A percentile compares a stretch with the other conserved stretches of the same genome.
These are phyloP conservation scores for Akanthomyces dipterigenus DNA, from an alignment of 2,329 filamentous ascomycete species.

Conservation along the genomic window DNA sequence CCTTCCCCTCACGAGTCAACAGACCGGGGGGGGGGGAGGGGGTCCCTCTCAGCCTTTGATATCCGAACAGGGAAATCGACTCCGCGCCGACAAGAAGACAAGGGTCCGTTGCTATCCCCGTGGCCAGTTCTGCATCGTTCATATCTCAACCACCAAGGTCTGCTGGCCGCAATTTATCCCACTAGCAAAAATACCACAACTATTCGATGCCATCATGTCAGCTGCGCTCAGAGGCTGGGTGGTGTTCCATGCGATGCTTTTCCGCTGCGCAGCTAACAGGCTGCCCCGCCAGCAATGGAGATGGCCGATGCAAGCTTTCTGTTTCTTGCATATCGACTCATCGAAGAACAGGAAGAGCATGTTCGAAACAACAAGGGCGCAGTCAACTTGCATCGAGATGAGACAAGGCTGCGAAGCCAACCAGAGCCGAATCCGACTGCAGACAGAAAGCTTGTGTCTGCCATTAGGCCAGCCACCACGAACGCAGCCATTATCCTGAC, in stretches of 20 bases:
- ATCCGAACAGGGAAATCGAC: background rate
- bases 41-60: background rate
- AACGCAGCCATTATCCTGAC: background rate
- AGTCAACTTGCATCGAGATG: background rate
- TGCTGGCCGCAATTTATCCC: background rate
- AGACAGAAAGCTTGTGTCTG: conserved; percentile 4
- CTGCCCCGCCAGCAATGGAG: background rate
- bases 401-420: background rate
- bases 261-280: background rate
- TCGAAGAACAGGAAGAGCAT: background rate
- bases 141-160: background rate
- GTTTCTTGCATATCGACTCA: background rate
- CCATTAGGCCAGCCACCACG: background rate
- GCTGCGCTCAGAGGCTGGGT: background rate
- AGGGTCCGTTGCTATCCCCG: background rate
- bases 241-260: too few species aligned
- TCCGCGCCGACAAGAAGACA: background rate
- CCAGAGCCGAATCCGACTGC: background rate
- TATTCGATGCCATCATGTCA: background rate
- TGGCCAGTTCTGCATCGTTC: background rate
- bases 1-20: background rate
- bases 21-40: too few species aligned
- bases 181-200: background rate
- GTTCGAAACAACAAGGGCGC: background rate
- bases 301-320: background rate